Conservation (phyloP, 2,329 filamentous ascomycete genomes). For the Drechslerella stenobrocha region DNA sequence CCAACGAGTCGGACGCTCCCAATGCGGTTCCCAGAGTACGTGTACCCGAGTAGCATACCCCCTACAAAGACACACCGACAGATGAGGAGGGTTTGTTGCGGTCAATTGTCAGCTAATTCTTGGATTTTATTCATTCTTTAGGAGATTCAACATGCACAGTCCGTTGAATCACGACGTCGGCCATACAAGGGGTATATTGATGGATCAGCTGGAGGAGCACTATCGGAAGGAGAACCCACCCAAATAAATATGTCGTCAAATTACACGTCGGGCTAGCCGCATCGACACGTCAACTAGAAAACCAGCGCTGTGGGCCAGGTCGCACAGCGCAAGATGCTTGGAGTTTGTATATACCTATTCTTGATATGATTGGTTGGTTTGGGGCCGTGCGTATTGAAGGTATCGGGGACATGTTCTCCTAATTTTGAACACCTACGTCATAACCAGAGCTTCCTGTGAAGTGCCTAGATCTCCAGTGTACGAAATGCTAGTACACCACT, state of each 20-base stretch:
- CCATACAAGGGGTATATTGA: slow-evolving; percentile 38
- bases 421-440: too few relatives aligned
- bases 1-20: slow-evolving; percentile 17
- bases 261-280: too few relatives aligned
- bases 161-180: slow-evolving; percentile 32
- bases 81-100: too few relatives aligned
- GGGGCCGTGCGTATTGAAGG: background rate
- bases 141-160: slow-evolving; percentile 35
- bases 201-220: slow-evolving; percentile 42
- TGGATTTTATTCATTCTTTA: slow-evolving; percentile 4
- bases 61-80: too few relatives aligned
- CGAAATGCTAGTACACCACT: too few relatives aligned
- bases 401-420: background rate
- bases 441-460: too few relatives aligned
- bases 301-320: too few relatives aligned
- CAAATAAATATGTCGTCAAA: slow-evolving; percentile 8
- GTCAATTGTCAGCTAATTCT: slow-evolving; percentile 8
- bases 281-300: too few relatives aligned
- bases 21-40: slow-evolving; percentile 46
- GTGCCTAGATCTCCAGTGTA: too few relatives aligned
- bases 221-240: slow-evolving; percentile 46
- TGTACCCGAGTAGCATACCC: too few relatives aligned
- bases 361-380: background rate
- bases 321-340: background rate
- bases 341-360: slow-evolving; percentile 34